Conservation (phyloP, 495 filamentous ascomycete genomes). For the Lophium mytilinum region DNA sequence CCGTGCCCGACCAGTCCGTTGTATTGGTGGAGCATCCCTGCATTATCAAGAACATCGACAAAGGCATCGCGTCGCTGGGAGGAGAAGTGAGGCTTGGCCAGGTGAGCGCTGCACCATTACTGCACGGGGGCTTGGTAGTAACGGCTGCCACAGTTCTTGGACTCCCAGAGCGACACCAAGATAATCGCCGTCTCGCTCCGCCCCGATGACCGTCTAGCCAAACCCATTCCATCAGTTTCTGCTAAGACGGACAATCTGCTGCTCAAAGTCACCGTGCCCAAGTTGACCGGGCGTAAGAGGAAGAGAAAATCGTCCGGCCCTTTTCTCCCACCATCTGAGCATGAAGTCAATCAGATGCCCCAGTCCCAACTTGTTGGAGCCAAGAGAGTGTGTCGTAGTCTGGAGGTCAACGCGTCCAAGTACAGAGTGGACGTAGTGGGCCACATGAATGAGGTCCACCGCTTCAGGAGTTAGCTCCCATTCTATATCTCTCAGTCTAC, state of each 20-base stretch:
- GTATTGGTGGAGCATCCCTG: conserved; percentile 83
- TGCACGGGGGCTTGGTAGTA: neutral
- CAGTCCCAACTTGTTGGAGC: neutral
- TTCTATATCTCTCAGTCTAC: too few species aligned
- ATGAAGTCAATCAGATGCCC: neutral
- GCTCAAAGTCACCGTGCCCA: conserved; percentile 79
- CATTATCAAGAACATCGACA: conserved; percentile 73
- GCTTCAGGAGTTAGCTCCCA: conserved; percentile 59
- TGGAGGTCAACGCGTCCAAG: conserved; percentile 61
- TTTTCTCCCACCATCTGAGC: conserved; percentile 39
- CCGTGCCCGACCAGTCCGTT: conserved; percentile 55
- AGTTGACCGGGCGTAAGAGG: conserved; percentile 73
- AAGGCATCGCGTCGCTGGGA: conserved; percentile 71
- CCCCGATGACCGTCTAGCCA: conserved; percentile 67
- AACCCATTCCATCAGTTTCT: conserved; percentile 63
- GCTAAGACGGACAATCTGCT: conserved; percentile 69
- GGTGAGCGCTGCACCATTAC: conserved; percentile 38
- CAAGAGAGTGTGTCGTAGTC: conserved; percentile 46
- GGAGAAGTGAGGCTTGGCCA: conserved; percentile 54
- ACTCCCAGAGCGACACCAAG: conserved; percentile 5
- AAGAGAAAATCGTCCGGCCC: conserved; percentile 64
- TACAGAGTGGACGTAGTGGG: conserved; percentile 69
- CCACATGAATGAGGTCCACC: conserved; percentile 67
- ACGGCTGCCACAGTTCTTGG: conserved; percentile 1
- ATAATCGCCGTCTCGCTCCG: conserved; percentile 59